Percentiles rank a stretch among this genome's conserved stretches.
These are phyloP conservation scores for Didymella pinodella DNA, from an alignment of 2,329 filamentous ascomycete genomes.

Conservation along the genomic window DNA sequence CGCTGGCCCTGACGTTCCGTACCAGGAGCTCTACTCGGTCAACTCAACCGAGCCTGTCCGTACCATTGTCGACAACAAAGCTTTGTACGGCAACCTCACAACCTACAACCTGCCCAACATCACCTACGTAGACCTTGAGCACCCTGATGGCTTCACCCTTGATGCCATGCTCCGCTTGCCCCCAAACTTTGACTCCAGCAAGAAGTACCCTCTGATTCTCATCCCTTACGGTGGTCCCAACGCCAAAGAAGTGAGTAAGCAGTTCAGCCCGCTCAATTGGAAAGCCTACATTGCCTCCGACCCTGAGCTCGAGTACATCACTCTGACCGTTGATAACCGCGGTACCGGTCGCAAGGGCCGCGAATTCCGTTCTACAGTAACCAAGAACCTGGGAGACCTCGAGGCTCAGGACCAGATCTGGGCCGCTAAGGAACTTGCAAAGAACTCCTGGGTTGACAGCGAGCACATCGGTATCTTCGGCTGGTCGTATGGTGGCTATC, in stretches of 20 bases:
- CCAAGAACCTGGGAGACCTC: slow-evolving; percentile 67
- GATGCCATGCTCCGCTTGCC: slow-evolving; percentile 73
- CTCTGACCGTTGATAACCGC: slow-evolving; percentile 73
- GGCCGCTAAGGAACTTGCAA: slow-evolving; percentile 66
- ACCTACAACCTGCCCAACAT: slow-evolving; percentile 70
- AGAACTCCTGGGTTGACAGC: slow-evolving; percentile 64
- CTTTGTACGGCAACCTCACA: slow-evolving; percentile 62
- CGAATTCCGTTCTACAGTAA: slow-evolving; percentile 66
- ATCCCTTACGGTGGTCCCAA: slow-evolving; percentile 73
- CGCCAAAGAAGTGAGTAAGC: slow-evolving; percentile 67
- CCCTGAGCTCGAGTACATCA: slow-evolving; percentile 71
- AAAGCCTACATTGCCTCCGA: slow-evolving; percentile 71
- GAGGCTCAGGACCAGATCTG: slow-evolving; percentile 73
- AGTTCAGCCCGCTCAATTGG: slow-evolving; percentile 65
- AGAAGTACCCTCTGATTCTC: slow-evolving; percentile 72
- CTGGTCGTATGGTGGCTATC: slow-evolving; percentile 73
- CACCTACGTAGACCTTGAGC: slow-evolving; percentile 68
- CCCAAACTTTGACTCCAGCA: slow-evolving; percentile 67
- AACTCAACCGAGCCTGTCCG: slow-evolving; percentile 65
- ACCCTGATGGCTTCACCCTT: slow-evolving; percentile 67
- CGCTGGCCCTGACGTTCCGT: slow-evolving; percentile 71
- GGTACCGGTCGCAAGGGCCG: slow-evolving; percentile 72
- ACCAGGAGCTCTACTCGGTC: slow-evolving; percentile 70
- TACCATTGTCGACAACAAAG: slow-evolving; percentile 68
- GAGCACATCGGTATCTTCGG: slow-evolving; percentile 72